These are phyloP conservation scores for Lecanosticta acicola DNA, from an alignment of 2,329 filamentous ascomycete species.

Conservation along the genomic window DNA sequence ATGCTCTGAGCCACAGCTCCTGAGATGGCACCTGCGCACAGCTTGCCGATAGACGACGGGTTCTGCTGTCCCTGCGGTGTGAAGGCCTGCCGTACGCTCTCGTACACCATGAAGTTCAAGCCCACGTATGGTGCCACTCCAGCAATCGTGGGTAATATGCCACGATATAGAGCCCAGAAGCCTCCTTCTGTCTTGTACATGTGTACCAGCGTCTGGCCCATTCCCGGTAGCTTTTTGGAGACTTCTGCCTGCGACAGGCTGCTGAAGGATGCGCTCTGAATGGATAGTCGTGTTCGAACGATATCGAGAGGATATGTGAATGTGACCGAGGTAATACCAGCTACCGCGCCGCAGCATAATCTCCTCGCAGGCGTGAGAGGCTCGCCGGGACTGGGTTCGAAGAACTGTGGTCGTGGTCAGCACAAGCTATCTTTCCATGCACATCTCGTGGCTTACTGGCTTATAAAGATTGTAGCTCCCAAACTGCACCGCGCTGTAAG, in stretches of 20 bases:
- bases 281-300: constrained; percentile 88
- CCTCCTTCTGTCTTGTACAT: constrained; percentile 96
- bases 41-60: constrained; percentile 71
- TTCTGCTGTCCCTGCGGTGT: constrained; percentile 85
- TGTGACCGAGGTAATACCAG: constrained; percentile 91
- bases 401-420: constrained; percentile 49
- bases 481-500: constrained; percentile 97
- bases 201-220: constrained; percentile 73
- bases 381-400: constrained; percentile 68
- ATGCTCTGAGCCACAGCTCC: constrained; percentile 94
- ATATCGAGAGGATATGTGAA: constrained; percentile 97
- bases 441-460: constrained; percentile 53
- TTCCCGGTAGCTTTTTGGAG: constrained; percentile 66
- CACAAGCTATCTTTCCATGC: not conserved
- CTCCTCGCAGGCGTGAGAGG: constrained; percentile 69
- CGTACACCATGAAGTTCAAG: constrained; percentile 98
- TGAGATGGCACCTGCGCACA: constrained; percentile 86
- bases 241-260: constrained; percentile 59
- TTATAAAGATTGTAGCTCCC: constrained; percentile 98
- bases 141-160: constrained; percentile 87
- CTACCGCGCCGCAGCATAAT: constrained; percentile 81
- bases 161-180: constrained; percentile 77
- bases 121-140: constrained; percentile 96
- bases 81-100: constrained; percentile 74
- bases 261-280: constrained; percentile 93